Evolutionary conservation across 352 stramenopile genomes (phyloP), one percentile per base, ranked within the genome.

Genomic region (Pythium vanterpoolii): DNA sequence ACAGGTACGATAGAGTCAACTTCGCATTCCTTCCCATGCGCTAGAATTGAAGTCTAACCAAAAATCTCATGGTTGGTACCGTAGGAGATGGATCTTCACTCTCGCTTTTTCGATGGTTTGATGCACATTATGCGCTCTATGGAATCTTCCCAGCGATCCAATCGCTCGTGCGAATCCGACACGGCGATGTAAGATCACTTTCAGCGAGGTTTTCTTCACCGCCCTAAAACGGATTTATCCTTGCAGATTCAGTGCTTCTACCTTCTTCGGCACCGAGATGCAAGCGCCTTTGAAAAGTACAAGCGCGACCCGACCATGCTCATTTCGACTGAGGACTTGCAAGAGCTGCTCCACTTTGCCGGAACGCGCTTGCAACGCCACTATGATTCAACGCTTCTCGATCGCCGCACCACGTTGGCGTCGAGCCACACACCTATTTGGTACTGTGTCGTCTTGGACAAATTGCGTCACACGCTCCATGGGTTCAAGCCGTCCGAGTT

Each of bases 371-470:
- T 69, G 21, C 48, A 45, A 10, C 46, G 14, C 26, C 40, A 60
- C 23, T 60, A 60, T 16, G 62, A 60, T 4, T 28, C 23, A 1
- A 27, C n/a, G 0, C 51, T 66, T 16, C 5, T 23, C 1, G 13
- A 8, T 14, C 43, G 50, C 3, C 49, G 33, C 7, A 45, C 33
- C 1, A 33, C 46, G 4, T 13, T 51, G 26, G 26, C 33, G 8
- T 19, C 33, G 11, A 44, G 3, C 27, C 40, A 50, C n/a, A n/a
- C n/a, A 23, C 10, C 60, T 7, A 19, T 49, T 19, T 60, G 53
- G 50, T 80, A 76, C 50, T 73, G 55, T 1, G 53, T 79, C 24
- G 71, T 74, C 7, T 28, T 77, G 21, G 77, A 87, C 47, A 74
- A 64, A 43, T 45, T 85, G 28, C 74, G 74, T 39, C 55, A 49